phyloP scores from a whole-genome alignment of 257 asterid genomes.

The Capsicum pubescens region DNA sequence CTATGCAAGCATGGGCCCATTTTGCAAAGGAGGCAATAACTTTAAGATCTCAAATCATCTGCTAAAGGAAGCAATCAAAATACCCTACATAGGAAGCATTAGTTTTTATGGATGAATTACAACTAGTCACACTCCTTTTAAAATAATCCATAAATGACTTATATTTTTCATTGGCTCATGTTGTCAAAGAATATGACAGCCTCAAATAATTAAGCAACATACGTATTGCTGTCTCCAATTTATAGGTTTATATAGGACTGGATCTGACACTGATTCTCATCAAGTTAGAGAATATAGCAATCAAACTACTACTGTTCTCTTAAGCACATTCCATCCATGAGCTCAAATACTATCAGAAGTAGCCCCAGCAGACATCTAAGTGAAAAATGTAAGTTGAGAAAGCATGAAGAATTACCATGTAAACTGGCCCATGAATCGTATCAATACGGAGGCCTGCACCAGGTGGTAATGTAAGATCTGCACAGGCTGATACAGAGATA shows the following conservation, averaged over 20 bases:
- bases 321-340: conserved; percentile 10
- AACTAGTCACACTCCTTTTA: neutral
- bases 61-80: conserved; percentile 24
- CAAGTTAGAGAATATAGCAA: neutral
- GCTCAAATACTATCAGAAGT: neutral
- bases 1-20: neutral
- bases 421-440: conserved; percentile 78
- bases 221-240: conserved; percentile 21
- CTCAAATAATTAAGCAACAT: neutral
- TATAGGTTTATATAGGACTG: neutral
- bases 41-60: neutral
- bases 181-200: neutral
- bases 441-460: conserved; percentile 94
- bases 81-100: neutral
- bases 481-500: conserved; percentile 75
- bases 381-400: neutral
- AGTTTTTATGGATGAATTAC: conserved; percentile 14
- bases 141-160: neutral
- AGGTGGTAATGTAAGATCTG: conserved; percentile 95
- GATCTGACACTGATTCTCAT: conserved; percentile 4
- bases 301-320: conserved; percentile 6
- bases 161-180: neutral
- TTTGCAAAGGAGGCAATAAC: conserved; percentile 4
- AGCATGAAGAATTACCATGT: conserved; percentile 55
- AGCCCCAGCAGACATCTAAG: neutral